These are phyloP conservation scores for Trichoderma arundinaceum DNA, from an alignment of 2,329 filamentous ascomycete genomes.

Conservation along the genomic window DNA sequence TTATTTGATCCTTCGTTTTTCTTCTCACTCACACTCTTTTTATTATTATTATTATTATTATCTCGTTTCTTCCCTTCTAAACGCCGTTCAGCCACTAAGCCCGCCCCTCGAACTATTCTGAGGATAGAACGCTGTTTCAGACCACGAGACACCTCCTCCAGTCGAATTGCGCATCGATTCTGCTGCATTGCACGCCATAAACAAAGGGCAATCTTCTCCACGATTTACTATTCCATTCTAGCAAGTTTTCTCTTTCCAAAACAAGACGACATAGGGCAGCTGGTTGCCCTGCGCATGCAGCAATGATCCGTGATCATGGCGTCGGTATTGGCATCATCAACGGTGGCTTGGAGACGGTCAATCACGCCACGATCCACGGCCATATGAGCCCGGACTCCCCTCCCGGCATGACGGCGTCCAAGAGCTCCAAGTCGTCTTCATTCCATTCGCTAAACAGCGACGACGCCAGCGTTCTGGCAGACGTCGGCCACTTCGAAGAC, in stretches of 20 bases:
- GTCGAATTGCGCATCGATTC: background rate
- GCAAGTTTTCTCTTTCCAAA: background rate
- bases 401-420: conserved; percentile 75
- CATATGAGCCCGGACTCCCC: conserved; percentile 47
- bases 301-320: conserved; percentile 44
- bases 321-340: conserved; percentile 36
- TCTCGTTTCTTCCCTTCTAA: background rate
- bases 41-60: background rate
- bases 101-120: conserved; percentile 6
- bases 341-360: conserved; percentile 19
- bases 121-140: conserved; percentile 15
- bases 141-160: conserved; percentile 15
- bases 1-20: conserved; percentile 2
- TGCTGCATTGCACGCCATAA: conserved; percentile 1
- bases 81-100: background rate
- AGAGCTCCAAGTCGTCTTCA: conserved; percentile 89
- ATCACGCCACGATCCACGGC: conserved; percentile 29
- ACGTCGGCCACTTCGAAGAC: conserved; percentile 88
- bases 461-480: conserved; percentile 71
- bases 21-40: background rate
- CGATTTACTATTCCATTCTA: background rate
- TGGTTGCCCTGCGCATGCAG: conserved; percentile 32
- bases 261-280: conserved; percentile 13
- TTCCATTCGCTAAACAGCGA: conserved; percentile 80
- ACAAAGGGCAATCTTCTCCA: background rate